Conservation (phyloP, 306 rosid genomes). For the Fragaria nilgerrensis region DNA sequence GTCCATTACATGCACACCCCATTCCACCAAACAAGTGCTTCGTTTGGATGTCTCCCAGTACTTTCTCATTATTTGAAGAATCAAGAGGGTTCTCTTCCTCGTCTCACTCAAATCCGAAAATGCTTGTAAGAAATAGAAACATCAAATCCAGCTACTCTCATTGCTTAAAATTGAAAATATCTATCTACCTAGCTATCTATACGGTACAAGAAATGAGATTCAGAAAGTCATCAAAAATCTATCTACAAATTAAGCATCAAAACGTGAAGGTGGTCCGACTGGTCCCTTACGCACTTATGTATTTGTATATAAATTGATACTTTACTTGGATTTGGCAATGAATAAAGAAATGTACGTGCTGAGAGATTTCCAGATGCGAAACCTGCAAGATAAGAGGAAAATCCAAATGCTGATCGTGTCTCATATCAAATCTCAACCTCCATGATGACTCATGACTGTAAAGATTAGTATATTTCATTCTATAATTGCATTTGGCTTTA, state of each 20-base stretch:
- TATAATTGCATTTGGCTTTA: background rate
- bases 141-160: background rate
- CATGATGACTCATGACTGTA: background rate
- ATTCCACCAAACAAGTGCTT: background rate
- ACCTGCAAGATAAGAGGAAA: background rate
- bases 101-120: background rate
- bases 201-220: background rate
- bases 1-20: too few relatives aligned
- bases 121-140: background rate
- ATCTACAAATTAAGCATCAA: background rate
- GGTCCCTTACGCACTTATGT: background rate
- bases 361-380: background rate
- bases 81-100: background rate
- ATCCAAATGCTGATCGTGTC: conserved; percentile 11
- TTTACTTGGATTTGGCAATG: background rate
- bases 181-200: background rate
- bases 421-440: background rate
- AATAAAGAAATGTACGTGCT: background rate
- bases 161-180: background rate
- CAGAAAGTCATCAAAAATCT: background rate
- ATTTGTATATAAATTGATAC: background rate
- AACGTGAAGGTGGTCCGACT: background rate
- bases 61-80: background rate
- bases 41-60: background rate
- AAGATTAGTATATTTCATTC: background rate